Evolutionary conservation across 192 early-diverging fungal genomes (phyloP).

Genomic region (Coemansia erecta): DNA sequence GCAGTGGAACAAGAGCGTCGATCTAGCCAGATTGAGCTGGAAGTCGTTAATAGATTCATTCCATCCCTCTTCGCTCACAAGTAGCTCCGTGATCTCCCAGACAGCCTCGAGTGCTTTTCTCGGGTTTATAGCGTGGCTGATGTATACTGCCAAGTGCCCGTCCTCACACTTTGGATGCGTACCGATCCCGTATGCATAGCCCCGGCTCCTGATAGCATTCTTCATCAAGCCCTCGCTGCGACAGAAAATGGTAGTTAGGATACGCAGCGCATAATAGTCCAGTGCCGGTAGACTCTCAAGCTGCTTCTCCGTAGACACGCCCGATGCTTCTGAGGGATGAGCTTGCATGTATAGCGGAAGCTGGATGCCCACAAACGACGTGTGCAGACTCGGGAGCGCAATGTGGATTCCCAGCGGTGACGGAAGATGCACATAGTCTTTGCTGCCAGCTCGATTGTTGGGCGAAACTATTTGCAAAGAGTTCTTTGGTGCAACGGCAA

Average conservation of each 20-base stretch:
- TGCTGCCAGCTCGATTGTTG: slow-evolving; percentile 14
- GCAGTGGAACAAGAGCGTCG: slow-evolving; percentile 21
- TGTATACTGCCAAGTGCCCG: slow-evolving; percentile 43
- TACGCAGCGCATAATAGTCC: slow-evolving; percentile 27
- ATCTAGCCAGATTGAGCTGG: slow-evolving; percentile 40
- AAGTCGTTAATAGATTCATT: slow-evolving; percentile 33
- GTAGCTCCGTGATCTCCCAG: slow-evolving; percentile 33
- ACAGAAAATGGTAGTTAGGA: slow-evolving; percentile 67
- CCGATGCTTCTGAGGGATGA: background rate
- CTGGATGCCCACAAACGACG: slow-evolving; percentile 46
- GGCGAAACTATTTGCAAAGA: background rate
- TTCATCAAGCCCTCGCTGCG: slow-evolving; percentile 79
- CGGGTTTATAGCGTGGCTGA: slow-evolving; percentile 46
- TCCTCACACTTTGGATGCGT: slow-evolving; percentile 24
- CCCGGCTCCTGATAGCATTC: slow-evolving; percentile 72
- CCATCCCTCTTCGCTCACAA: slow-evolving; percentile 29
- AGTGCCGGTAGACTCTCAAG: slow-evolving; percentile 26
- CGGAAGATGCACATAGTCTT: slow-evolving; percentile 18
- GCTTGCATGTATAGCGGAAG: slow-evolving; percentile 17
- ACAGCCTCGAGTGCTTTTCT: slow-evolving; percentile 37
- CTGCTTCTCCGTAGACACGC: slow-evolving; percentile 19
- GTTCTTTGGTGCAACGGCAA: background rate
- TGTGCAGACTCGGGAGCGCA: slow-evolving; percentile 24
- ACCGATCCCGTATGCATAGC: slow-evolving; percentile 71
- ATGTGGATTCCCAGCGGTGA: slow-evolving; percentile 35